A percentile compares a stretch with the other conserved stretches of the same genome.
phyloP scores from a whole-genome alignment of 345 rosid species.

The Brassica juncea region DNA sequence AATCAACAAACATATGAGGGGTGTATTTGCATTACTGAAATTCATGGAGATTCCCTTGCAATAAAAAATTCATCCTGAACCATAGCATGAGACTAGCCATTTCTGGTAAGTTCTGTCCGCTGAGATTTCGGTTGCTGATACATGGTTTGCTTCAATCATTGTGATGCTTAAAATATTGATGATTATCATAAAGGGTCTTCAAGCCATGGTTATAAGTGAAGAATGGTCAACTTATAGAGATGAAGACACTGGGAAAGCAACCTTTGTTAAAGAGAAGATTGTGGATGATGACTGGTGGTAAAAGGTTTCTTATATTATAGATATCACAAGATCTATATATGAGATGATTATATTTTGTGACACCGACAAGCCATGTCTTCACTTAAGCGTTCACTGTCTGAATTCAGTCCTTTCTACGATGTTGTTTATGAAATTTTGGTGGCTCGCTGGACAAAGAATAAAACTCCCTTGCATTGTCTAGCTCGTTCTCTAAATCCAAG shows the following conservation, averaged over 20 bases:
- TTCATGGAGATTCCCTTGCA: too few relatives aligned
- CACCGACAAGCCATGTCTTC: neutral
- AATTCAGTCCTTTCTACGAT: too few relatives aligned
- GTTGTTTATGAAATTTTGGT: too few relatives aligned
- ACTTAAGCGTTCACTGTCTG: neutral
- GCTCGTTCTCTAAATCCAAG: too few relatives aligned
- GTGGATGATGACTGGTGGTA: neutral
- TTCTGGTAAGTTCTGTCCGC: neutral
- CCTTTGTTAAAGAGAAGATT: neutral
- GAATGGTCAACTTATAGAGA: neutral
- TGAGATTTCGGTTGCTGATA: neutral
- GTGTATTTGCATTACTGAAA: too few relatives aligned
- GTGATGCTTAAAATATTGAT: neutral
- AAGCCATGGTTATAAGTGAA: neutral
- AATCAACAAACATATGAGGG: too few relatives aligned
- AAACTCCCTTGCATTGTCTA: too few relatives aligned
- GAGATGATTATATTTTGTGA: neutral
- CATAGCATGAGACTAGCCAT: too few relatives aligned
- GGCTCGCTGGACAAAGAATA: too few relatives aligned
- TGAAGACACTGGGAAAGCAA: neutral
- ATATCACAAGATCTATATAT: neutral
- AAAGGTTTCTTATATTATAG: neutral
- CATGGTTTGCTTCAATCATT: neutral
- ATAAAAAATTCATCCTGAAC: too few relatives aligned
- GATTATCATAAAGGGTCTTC: neutral